phyloP scores from a whole-genome alignment of 2,329 filamentous ascomycete species.

The Trichoderma brevicompactum region DNA sequence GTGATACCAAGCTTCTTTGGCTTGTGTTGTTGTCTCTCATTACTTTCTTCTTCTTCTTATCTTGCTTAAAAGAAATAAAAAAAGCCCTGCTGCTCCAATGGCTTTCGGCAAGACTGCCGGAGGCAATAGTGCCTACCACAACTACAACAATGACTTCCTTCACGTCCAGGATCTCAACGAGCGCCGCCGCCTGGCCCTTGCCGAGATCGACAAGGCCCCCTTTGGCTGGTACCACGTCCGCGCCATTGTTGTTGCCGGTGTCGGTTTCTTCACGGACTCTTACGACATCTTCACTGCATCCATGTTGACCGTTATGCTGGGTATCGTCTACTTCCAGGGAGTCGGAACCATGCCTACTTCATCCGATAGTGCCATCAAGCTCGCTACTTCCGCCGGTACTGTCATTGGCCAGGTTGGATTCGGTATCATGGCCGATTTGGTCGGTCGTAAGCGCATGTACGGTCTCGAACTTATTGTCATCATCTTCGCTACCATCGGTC shows the following conservation, averaged over 20 bases:
- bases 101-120: conserved; percentile 56
- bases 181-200: conserved; percentile 76
- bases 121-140: conserved; percentile 73
- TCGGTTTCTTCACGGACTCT: conserved; percentile 88
- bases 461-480: conserved; percentile 80
- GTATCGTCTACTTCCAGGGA: conserved; percentile 72
- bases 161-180: conserved; percentile 74
- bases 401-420: conserved; percentile 83
- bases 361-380: conserved; percentile 82
- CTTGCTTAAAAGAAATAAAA: conserved; percentile 9
- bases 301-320: conserved; percentile 74
- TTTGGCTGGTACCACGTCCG: conserved; percentile 86
- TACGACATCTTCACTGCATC: conserved; percentile 83
- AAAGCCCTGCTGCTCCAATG: background rate
- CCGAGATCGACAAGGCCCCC: conserved; percentile 79
- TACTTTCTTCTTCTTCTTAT: background rate
- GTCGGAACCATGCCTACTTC: conserved; percentile 64
- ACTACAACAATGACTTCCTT: conserved; percentile 75
- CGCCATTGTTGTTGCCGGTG: conserved; percentile 76
- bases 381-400: conserved; percentile 81
- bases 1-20: conserved; percentile 5
- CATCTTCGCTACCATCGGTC: conserved; percentile 76
- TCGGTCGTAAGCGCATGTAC: conserved; percentile 74
- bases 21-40: conserved; percentile 22
- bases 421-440: conserved; percentile 74